phyloP scores from a whole-genome alignment of 805 yeast genomes.

The Priceomyces fermenticarens region DNA sequence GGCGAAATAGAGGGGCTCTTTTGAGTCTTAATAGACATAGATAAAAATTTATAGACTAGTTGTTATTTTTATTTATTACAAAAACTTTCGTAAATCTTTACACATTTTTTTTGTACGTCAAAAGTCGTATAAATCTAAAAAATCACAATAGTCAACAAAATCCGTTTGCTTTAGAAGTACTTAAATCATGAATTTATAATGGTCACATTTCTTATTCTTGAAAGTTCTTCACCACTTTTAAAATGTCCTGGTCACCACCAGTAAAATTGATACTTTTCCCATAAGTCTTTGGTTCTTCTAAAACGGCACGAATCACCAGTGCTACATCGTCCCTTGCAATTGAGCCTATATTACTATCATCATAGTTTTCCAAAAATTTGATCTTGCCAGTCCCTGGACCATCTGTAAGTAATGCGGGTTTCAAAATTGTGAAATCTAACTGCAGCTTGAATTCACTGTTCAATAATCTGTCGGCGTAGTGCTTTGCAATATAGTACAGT shows the following conservation, averaged over 20 bases:
- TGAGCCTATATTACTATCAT: slow-evolving; percentile 17
- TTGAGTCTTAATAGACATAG: slow-evolving; percentile 23
- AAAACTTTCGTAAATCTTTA: neutral
- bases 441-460: slow-evolving; percentile 32
- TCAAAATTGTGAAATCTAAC: slow-evolving; percentile 56
- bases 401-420: slow-evolving; percentile 48
- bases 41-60: neutral
- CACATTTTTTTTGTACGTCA: neutral
- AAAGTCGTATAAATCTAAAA: neutral
- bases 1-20: slow-evolving; percentile 95
- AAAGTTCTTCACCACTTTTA: neutral
- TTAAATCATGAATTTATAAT: no score
- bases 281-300: slow-evolving; percentile 35
- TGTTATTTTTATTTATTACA: neutral
- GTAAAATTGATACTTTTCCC: slow-evolving; percentile 38
- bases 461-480: slow-evolving; percentile 51
- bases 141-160: neutral
- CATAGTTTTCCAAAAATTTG: slow-evolving; percentile 20
- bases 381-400: slow-evolving; percentile 44
- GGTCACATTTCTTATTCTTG: no score
- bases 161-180: no score
- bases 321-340: slow-evolving; percentile 60
- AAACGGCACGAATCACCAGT: slow-evolving; percentile 31
- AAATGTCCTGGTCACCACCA: slow-evolving; percentile 5
- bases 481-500: slow-evolving; percentile 58